Base-by-base conservation (phyloP, 805 yeast genomes). In the Wickerhamomyces bisporus region DNA sequence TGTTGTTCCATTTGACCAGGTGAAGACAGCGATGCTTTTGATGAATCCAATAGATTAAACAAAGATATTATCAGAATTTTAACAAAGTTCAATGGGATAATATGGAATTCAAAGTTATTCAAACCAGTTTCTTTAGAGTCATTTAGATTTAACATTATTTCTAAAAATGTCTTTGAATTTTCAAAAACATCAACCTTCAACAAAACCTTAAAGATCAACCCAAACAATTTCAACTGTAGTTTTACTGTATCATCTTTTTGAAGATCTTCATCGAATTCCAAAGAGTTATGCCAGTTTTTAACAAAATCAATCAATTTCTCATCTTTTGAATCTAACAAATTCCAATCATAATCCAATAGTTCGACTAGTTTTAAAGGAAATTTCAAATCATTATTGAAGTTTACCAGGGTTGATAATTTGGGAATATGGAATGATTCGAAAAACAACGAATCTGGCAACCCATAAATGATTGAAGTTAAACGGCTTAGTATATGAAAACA, bases 261-360 rank as follows among this genome's bases (percentile, higher is more conserved):
- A 6, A 39, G 68, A 61, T 48, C 17, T 5, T 26, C 37, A n/a
- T 35, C 39, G 2, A 30, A 9, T 2, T 40, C 32, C 12, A 30
- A 13, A 65, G 68, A 39, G 68, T 64, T 43, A 65, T 65, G 55
- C 34, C 70, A 57, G 1, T 64, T 62, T 42, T 68, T 67, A 44
- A 66, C 64, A 10, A 21, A 39, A 40, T 14, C 35, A 17, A 12
- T 28, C 28, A 4, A 36, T 34, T 10, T 39, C 40, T 15, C 30
- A 21, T 18, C 15, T 34, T 40, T n/a, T 29, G 23, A 6, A 39
- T 26, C 15, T 34, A 39, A n/a, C 38, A 39, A 8, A 15, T 24
- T 14, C 26, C 23, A n/a, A 40, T 24, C 36, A 24, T 32, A 23
- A 24, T 57, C 41, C 18, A 66, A 45, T 28, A 69, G 43, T 16